Percentiles rank a stretch among this genome's conserved stretches.
Evolutionary conservation across 192 early-diverging fungal genomes (phyloP).

Genomic region (Gonapodya sp.): DNA sequence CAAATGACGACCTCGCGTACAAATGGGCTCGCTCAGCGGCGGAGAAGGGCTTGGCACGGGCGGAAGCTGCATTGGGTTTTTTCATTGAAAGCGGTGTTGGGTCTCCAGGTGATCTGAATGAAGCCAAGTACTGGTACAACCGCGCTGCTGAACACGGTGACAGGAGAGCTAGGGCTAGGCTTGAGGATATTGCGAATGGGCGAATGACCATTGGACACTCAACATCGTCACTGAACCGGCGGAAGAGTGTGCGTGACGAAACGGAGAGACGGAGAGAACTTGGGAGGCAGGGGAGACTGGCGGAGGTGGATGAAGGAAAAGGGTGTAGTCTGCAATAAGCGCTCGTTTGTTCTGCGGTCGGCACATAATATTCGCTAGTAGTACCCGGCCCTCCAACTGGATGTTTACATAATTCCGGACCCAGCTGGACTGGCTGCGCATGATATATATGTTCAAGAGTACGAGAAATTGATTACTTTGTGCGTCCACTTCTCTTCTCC

Average conservation of each 20-base stretch:
- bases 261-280: not conserved
- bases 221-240: not conserved
- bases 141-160: conserved; percentile 51
- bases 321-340: not conserved
- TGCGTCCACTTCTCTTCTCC: too few species aligned
- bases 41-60: conserved; percentile 60
- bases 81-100: conserved; percentile 82
- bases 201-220: not conserved
- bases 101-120: conserved; percentile 33
- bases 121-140: conserved; percentile 54
- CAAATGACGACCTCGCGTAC: conserved; percentile 68
- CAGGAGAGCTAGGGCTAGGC: conserved; percentile 39
- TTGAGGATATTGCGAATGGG: not conserved
- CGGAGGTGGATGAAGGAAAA: not conserved
- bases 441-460: too few species aligned
- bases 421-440: too few species aligned
- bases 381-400: too few species aligned
- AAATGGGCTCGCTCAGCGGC: conserved; percentile 78
- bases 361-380: too few species aligned
- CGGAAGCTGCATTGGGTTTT: conserved; percentile 87
- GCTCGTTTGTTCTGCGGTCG: not conserved
- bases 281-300: not conserved
- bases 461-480: too few species aligned
- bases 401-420: too few species aligned
- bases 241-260: not conserved